A percentile compares a stretch with the other conserved stretches of the same genome.
These are phyloP conservation scores for Diplodia corticola DNA, from an alignment of 2,329 filamentous ascomycete genomes.

Conservation along the genomic window DNA sequence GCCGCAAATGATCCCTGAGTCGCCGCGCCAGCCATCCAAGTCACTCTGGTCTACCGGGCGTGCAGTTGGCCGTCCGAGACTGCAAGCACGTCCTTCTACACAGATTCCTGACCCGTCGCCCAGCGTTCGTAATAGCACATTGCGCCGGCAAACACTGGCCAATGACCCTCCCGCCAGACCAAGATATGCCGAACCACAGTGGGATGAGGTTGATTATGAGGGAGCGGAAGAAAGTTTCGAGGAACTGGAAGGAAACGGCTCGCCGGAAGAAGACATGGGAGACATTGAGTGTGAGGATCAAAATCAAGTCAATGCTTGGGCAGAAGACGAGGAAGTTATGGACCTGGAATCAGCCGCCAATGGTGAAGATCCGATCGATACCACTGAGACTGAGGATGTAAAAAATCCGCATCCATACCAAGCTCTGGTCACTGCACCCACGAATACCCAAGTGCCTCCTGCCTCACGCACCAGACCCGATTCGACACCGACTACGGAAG, in stretches of 20 bases:
- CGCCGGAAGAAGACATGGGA: not conserved
- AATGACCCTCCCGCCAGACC: not conserved
- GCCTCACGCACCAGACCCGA: not conserved
- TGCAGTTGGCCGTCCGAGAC: not conserved
- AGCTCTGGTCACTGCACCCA: not conserved
- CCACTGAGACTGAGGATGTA: not conserved
- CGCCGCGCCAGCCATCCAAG: not conserved
- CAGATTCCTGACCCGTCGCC: not conserved
- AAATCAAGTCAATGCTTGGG: not conserved
- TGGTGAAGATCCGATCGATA: not conserved
- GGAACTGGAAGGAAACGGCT: constrained; percentile 27
- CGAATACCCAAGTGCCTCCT: not conserved
- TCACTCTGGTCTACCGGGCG: not conserved
- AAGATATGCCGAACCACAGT: no score
- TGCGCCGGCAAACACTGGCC: not conserved
- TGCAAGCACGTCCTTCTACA: not conserved
- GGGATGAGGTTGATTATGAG: not conserved
- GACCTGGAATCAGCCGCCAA: not conserved
- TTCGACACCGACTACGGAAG: not conserved
- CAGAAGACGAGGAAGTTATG: not conserved
- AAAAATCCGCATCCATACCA: not conserved
- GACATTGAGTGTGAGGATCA: not conserved
- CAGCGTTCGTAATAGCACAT: not conserved
- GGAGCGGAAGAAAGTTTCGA: constrained; percentile 16
- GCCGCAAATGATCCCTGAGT: constrained; percentile 1